These are phyloP conservation scores for Cicer cuneatum DNA, from an alignment of 306 rosid species.

Conservation along the genomic window DNA sequence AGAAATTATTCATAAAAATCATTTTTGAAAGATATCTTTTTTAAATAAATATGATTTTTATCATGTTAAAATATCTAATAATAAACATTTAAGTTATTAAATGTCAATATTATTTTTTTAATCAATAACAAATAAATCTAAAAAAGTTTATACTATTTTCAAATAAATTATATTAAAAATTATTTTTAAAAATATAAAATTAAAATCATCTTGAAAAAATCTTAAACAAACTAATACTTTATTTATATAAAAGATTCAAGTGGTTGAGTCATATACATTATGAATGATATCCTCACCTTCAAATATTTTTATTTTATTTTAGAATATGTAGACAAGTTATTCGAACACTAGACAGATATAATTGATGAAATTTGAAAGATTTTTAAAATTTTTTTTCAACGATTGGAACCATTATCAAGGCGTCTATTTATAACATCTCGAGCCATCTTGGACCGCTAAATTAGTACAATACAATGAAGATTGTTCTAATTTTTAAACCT, in stretches of 20 bases:
- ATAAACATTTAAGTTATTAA: too few relatives aligned
- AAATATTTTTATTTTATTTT: not conserved
- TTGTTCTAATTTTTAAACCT: not conserved
- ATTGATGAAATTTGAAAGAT: conserved; percentile 1
- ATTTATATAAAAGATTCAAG: not conserved
- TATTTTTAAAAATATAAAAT: too few relatives aligned
- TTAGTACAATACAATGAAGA: conserved; percentile 34
- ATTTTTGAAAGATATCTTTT: too few relatives aligned
- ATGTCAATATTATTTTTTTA: too few relatives aligned
- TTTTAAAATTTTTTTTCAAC: conserved; percentile 49
- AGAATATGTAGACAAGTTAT: not conserved
- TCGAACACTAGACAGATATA: not conserved
- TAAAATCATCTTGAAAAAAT: too few relatives aligned
- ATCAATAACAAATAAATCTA: too few relatives aligned
- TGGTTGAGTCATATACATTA: not conserved
- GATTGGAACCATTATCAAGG: conserved; percentile 48
- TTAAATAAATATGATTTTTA: too few relatives aligned
- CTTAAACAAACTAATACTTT: too few relatives aligned
- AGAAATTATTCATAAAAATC: too few relatives aligned
- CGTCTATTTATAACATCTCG: conserved; percentile 44
- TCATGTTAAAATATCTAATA: too few relatives aligned
- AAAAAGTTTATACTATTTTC: too few relatives aligned
- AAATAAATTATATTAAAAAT: too few relatives aligned
- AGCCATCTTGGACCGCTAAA: conserved; percentile 49
- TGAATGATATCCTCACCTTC: not conserved